phyloP scores from a whole-genome alignment of 2,329 filamentous ascomycete genomes.

The Fusarium veterinarium region DNA sequence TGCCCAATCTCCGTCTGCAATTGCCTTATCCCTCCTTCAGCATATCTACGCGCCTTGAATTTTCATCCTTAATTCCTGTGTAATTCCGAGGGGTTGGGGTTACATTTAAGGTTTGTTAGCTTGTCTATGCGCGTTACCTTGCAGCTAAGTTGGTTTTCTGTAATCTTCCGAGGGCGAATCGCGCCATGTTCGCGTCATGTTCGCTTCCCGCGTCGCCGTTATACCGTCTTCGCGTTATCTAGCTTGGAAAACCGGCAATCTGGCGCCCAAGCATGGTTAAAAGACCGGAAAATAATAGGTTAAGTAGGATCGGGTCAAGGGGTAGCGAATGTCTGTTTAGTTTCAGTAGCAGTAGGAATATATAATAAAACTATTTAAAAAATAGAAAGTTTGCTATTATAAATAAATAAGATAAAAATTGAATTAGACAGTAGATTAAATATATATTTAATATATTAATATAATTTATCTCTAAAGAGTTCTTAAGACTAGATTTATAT shows the following conservation, averaged over 20 bases:
- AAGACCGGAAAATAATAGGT: background rate
- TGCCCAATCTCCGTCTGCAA: background rate
- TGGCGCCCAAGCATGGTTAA: background rate
- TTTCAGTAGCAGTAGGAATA: background rate
- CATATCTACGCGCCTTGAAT: background rate
- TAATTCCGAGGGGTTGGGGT: background rate
- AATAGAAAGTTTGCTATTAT: background rate
- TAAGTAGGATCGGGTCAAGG: background rate
- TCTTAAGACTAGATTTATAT: background rate
- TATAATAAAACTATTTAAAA: background rate
- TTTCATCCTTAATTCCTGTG: background rate
- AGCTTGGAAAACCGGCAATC: background rate
- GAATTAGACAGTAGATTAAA: background rate
- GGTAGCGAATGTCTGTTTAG: background rate
- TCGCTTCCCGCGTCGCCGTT: background rate
- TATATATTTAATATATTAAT: background rate
- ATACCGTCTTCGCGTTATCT: background rate
- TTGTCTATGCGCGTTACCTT: background rate
- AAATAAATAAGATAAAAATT: background rate
- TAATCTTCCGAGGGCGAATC: background rate
- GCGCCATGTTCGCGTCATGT: background rate
- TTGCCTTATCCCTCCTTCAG: background rate
- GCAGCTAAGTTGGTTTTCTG: background rate
- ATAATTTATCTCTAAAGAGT: background rate
- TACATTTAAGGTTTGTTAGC: background rate